Evolutionary conservation across 2,329 filamentous ascomycete species (phyloP).

Genomic region (Rugonectria rugulosa): DNA sequence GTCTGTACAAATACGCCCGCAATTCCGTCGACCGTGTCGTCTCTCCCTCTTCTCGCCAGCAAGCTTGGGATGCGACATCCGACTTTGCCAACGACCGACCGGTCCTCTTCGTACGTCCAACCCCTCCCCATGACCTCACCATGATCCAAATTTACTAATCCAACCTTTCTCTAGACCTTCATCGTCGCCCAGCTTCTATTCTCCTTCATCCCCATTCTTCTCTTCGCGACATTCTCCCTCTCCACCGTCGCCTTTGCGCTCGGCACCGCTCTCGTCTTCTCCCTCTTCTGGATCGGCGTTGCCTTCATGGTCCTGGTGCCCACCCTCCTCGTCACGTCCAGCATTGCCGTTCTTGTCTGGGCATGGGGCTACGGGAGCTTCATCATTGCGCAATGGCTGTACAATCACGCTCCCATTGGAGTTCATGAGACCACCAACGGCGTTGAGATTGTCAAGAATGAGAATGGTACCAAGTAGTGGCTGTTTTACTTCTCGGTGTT

Average conservation of each 20-base stretch:
- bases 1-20: conserved; percentile 50
- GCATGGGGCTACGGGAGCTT: conserved; percentile 71
- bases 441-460: conserved; percentile 35
- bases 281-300: conserved; percentile 71
- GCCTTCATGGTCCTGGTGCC: conserved; percentile 74
- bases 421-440: conserved; percentile 28
- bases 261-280: conserved; percentile 68
- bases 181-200: conserved; percentile 70
- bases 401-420: conserved; percentile 44
- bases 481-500: neutral
- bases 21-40: conserved; percentile 60
- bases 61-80: conserved; percentile 60
- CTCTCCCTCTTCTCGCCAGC: conserved; percentile 66
- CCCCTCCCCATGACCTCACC: neutral
- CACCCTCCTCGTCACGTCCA: conserved; percentile 70
- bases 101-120: conserved; percentile 68
- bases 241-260: conserved; percentile 70
- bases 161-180: conserved; percentile 63
- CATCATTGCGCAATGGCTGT: conserved; percentile 55
- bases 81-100: conserved; percentile 70
- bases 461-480: conserved; percentile 5
- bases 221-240: conserved; percentile 73
- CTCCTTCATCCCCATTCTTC: conserved; percentile 69
- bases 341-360: conserved; percentile 70
- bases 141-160: neutral